Evolutionary conservation across 768 basidiomycete genomes (phyloP).

Genomic region (Gloeopeniophorella convolvens): DNA sequence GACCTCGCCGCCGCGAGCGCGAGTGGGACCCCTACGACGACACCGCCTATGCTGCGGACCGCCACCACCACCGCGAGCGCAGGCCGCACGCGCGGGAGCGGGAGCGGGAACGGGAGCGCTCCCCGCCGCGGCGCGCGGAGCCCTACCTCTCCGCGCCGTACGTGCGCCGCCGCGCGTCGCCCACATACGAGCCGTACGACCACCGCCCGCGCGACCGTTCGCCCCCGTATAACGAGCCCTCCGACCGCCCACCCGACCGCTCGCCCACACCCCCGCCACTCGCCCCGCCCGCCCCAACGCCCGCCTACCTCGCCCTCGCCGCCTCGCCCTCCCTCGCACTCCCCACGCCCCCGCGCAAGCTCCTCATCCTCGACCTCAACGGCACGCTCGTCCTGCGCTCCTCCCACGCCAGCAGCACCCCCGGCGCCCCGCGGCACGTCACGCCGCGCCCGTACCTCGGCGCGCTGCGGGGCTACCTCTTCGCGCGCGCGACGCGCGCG

Average conservation of each 20-base stretch:
- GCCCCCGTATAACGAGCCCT: too few species aligned
- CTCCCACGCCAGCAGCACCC: slow-evolving; percentile 26
- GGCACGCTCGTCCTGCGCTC: slow-evolving; percentile 66
- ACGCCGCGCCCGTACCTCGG: slow-evolving; percentile 62
- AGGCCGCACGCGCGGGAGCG: too few species aligned
- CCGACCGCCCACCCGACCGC: background rate
- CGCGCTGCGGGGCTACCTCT: slow-evolving; percentile 56
- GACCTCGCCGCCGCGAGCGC: too few species aligned
- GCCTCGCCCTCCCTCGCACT: slow-evolving; percentile 25
- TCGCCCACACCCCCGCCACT: slow-evolving; percentile 2
- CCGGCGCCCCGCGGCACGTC: slow-evolving; percentile 30
- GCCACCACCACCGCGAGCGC: too few species aligned
- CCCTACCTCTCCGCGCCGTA: too few species aligned
- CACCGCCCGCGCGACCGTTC: too few species aligned
- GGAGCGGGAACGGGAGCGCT: too few species aligned
- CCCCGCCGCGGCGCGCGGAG: too few species aligned
- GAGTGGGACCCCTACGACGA: too few species aligned
- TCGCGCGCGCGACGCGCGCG: slow-evolving; percentile 46
- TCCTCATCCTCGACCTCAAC: slow-evolving; percentile 71
- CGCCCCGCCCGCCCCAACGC: slow-evolving; percentile 25
- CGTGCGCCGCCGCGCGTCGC: too few species aligned
- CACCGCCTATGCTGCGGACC: too few species aligned
- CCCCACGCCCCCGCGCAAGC: slow-evolving; percentile 41
- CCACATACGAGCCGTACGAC: too few species aligned
- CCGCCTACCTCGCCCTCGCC: slow-evolving; percentile 33